Evolutionary conservation across 202 grass and related monocot species (phyloP).

Genomic region (Thinopyrum obtusiflorum): DNA sequence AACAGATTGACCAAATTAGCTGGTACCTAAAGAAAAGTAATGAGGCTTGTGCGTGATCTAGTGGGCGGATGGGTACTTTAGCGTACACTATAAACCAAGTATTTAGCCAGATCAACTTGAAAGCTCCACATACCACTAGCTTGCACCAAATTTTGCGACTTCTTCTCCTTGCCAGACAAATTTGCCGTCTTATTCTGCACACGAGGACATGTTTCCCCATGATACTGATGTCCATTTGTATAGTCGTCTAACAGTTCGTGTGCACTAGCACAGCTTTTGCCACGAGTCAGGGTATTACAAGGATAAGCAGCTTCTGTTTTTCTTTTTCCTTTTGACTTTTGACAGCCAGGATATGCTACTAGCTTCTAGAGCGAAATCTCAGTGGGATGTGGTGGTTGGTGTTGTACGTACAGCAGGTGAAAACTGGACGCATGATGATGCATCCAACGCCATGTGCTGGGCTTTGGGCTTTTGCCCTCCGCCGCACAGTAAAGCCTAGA

Average conservation of each 20-base stretch:
- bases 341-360: too few relatives aligned
- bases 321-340: too few relatives aligned
- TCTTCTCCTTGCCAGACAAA: neutral
- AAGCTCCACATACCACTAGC: constrained; percentile 19
- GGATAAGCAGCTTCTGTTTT: too few relatives aligned
- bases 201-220: neutral
- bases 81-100: neutral
- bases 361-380: too few relatives aligned
- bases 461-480: too few relatives aligned
- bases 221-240: neutral
- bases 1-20: neutral
- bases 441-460: too few relatives aligned
- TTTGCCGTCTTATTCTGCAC: neutral
- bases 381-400: too few relatives aligned
- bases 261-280: neutral
- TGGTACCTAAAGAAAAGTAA: neutral
- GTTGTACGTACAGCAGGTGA: too few relatives aligned
- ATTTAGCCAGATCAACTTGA: constrained; percentile 16
- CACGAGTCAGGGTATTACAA: neutral
- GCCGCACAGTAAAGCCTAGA: too few relatives aligned
- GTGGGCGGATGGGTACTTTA: neutral
- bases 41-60: neutral
- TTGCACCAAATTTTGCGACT: neutral
- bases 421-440: too few relatives aligned
- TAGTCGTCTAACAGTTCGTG: neutral